phyloP scores from a whole-genome alignment of 495 filamentous ascomycete genomes.

The Aspergillus wentii region DNA sequence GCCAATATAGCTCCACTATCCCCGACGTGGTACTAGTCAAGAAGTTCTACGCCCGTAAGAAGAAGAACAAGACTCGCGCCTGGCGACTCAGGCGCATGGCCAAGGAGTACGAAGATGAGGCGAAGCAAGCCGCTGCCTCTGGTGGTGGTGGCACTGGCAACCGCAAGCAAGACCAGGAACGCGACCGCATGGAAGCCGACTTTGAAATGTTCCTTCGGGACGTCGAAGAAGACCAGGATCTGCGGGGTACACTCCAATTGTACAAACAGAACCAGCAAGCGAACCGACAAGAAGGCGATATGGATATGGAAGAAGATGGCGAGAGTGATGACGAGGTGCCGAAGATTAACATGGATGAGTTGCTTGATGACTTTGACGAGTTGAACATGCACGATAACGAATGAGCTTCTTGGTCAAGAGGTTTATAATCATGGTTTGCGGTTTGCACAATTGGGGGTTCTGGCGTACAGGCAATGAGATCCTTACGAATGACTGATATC shows the following conservation, averaged over 20 bases:
- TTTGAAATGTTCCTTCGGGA: slow-evolving; percentile 97
- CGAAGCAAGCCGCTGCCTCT: slow-evolving; percentile 27
- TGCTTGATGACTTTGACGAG: slow-evolving; percentile 88
- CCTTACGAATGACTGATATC: too few species aligned
- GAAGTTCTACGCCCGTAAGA: slow-evolving; percentile 86
- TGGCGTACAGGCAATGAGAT: too few species aligned
- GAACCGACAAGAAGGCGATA: slow-evolving; percentile 36
- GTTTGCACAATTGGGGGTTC: background rate
- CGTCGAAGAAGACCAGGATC: slow-evolving; percentile 90
- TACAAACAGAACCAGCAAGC: slow-evolving; percentile 63
- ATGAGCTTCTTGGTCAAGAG: slow-evolving; percentile 5
- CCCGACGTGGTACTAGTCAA: slow-evolving; percentile 94
- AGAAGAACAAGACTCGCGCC: slow-evolving; percentile 79
- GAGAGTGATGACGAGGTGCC: slow-evolving; percentile 65
- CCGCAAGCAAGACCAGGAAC: slow-evolving; percentile 64
- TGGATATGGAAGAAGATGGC: slow-evolving; percentile 59
- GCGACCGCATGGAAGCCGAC: slow-evolving; percentile 78
- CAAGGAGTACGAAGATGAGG: slow-evolving; percentile 75
- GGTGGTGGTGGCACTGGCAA: slow-evolving; percentile 16
- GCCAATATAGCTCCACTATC: slow-evolving; percentile 65
- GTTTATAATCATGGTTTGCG: slow-evolving; percentile 11
- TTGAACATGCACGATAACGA: slow-evolving; percentile 57
- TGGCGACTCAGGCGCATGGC: slow-evolving; percentile 95
- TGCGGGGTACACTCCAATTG: slow-evolving; percentile 74
- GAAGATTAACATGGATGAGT: slow-evolving; percentile 73